Base-by-base conservation (phyloP, 148 eudicot genomes). In the Chenopodium album region DNA sequence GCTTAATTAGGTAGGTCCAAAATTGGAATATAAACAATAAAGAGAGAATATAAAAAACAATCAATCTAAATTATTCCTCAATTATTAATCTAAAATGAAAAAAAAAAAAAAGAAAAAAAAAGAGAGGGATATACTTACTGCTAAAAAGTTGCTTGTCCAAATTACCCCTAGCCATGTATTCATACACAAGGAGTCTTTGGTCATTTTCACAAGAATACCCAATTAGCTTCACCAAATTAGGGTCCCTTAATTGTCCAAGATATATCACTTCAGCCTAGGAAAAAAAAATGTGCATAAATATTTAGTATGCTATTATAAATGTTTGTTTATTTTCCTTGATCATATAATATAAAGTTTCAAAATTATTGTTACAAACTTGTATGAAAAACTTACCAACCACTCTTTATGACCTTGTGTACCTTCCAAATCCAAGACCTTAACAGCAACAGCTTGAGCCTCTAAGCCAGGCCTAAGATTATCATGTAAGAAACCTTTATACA, bases 121-220 rank as follows among this genome's bases (percentile, higher is more conserved):
- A 23, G 23, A 23, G 47, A 20, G 34, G 74, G 47, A 77, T 73
- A 23, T 60, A 64, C 89, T 85, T 89, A 93, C 97, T 92, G 82
- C 86, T 87, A 82, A 95, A 93, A 76, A 95, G 86, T 75, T 86
- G 94, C 78, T 87, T 87, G 80, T 91, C 97, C 69, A 95, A 83
- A 70, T 87, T 93, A 77, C 97, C 98, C 75, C 93, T 87, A 2
- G 90, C 87, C 96, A 95, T 90, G 84, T 89, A 95, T 34, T 93
- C 96, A 80, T 95, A 95, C 68, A 95, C 97, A 62, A 95, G 94
- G 82, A 92, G 89, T 83, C 98, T 91, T 29, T 95, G 92, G 73
- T 93, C 93, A 79, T 92, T 92, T 82, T 95, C 97, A 82, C 91
- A 92, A 22, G 94, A 92, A 54, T 93, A 95, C 20, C 98, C 98